A percentile compares a stretch with the other conserved stretches of the same genome.
Conservation (phyloP, 2,329 filamentous ascomycete genomes). For the Fusarium metavorans region DNA sequence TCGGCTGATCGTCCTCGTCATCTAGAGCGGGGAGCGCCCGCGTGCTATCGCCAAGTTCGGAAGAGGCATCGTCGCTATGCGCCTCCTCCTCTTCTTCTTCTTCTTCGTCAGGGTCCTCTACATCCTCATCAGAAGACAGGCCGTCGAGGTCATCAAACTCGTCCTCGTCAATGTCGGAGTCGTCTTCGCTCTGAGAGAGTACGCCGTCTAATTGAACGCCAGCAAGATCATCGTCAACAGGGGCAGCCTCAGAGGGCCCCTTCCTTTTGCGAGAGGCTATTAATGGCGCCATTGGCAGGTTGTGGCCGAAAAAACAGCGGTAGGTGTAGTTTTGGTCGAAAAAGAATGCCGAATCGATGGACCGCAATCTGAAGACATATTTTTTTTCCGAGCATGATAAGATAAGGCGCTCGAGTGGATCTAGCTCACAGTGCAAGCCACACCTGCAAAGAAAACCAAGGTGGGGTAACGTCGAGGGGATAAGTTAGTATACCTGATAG, state of each 20-base stretch:
- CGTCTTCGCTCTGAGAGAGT: slow-evolving; percentile 68
- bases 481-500: too few relatives aligned
- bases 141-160: slow-evolving; percentile 47
- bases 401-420: slow-evolving; percentile 18
- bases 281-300: slow-evolving; percentile 38
- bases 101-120: slow-evolving; percentile 46
- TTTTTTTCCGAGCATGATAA: slow-evolving; percentile 31
- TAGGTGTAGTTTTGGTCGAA: background rate
- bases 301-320: background rate
- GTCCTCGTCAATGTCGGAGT: slow-evolving; percentile 63
- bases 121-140: slow-evolving; percentile 4
- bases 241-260: slow-evolving; percentile 24
- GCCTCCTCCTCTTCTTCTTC: slow-evolving; percentile 53
- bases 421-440: background rate
- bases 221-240: slow-evolving; percentile 46
- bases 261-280: slow-evolving; percentile 42
- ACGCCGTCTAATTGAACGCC: slow-evolving; percentile 67
- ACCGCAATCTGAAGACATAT: background rate
- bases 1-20: slow-evolving; percentile 56
- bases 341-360: background rate
- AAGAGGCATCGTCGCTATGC: slow-evolving; percentile 43
- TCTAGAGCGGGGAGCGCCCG: slow-evolving; percentile 46
- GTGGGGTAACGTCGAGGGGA: background rate
- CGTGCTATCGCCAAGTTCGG: slow-evolving; percentile 53
- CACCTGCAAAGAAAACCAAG: background rate